phyloP scores from a whole-genome alignment of 2,329 filamentous ascomycete species.

The Pseudonectria foliicola region DNA sequence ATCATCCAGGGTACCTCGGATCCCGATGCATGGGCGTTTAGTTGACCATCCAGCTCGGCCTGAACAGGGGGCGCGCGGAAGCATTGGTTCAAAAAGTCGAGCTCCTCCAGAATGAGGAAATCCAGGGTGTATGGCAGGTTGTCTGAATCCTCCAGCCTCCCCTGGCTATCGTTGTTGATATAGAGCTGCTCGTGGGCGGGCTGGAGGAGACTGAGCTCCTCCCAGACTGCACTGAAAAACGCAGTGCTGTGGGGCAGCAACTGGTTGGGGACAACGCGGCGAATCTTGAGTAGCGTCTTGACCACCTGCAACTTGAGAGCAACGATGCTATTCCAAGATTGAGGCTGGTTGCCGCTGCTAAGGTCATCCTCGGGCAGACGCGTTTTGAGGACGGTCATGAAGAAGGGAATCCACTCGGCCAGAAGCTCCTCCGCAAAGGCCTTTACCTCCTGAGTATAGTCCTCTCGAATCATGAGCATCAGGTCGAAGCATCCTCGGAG shows the following conservation, averaged over 20 bases:
- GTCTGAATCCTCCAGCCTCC: slow-evolving; percentile 82
- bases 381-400: slow-evolving; percentile 69
- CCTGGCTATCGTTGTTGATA: slow-evolving; percentile 77
- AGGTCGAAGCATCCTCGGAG: slow-evolving; percentile 91
- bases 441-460: slow-evolving; percentile 80
- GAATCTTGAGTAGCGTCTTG: slow-evolving; percentile 86
- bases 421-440: slow-evolving; percentile 83
- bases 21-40: slow-evolving; percentile 53
- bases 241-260: slow-evolving; percentile 74
- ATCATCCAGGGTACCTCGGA: slow-evolving; percentile 72
- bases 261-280: slow-evolving; percentile 72
- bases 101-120: slow-evolving; percentile 84
- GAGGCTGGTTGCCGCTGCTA: slow-evolving; percentile 44
- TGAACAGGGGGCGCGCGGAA: slow-evolving; percentile 83
- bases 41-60: slow-evolving; percentile 76
- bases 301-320: slow-evolving; percentile 90
- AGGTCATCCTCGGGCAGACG: slow-evolving; percentile 59
- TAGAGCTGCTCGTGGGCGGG: slow-evolving; percentile 73
- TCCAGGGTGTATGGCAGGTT: slow-evolving; percentile 91
- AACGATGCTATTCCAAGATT: slow-evolving; percentile 72
- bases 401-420: slow-evolving; percentile 81
- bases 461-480: slow-evolving; percentile 93
- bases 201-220: slow-evolving; percentile 71
- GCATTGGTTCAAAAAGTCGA: slow-evolving; percentile 91
- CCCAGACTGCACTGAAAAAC: slow-evolving; percentile 84